phyloP scores from a whole-genome alignment of 495 filamentous ascomycete species.

The Paragyromitra xinjiangensis region DNA sequence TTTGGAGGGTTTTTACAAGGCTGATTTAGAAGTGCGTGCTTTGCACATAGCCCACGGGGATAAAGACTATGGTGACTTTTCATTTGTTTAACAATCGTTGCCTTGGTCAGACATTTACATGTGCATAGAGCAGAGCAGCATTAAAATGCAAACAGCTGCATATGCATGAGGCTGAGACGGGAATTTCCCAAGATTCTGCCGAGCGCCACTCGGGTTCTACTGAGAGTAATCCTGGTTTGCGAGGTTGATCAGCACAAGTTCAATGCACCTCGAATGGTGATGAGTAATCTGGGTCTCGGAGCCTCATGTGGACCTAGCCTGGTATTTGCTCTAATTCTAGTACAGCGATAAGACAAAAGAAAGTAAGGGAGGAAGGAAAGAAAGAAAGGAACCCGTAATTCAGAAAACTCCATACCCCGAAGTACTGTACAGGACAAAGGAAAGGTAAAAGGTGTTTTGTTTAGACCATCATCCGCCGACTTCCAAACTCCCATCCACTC shows the following conservation, averaged over 20 bases:
- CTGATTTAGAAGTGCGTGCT: background rate
- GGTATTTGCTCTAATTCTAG: background rate
- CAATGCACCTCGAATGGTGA: background rate
- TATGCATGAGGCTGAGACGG: background rate
- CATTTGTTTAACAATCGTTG: background rate
- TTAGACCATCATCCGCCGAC: constrained; percentile 43
- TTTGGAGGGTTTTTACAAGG: constrained; percentile 66
- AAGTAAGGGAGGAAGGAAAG: background rate
- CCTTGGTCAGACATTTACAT: background rate
- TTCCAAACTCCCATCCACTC: constrained; percentile 31
- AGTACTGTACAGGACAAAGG: background rate
- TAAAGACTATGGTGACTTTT: background rate
- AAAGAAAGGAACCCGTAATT: background rate
- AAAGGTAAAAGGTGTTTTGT: background rate
- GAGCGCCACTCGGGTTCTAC: background rate
- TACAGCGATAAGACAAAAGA: background rate
- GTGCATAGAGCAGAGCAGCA: too few relatives aligned
- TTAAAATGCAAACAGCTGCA: background rate
- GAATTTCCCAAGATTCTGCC: background rate
- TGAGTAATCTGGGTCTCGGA: background rate
- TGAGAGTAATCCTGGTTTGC: background rate
- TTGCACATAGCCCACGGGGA: background rate
- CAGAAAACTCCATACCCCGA: background rate
- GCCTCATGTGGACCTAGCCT: background rate
- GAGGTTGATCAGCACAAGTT: background rate